Conservation (phyloP, 768 basidiomycete species). For the Mycena belliarum region DNA sequence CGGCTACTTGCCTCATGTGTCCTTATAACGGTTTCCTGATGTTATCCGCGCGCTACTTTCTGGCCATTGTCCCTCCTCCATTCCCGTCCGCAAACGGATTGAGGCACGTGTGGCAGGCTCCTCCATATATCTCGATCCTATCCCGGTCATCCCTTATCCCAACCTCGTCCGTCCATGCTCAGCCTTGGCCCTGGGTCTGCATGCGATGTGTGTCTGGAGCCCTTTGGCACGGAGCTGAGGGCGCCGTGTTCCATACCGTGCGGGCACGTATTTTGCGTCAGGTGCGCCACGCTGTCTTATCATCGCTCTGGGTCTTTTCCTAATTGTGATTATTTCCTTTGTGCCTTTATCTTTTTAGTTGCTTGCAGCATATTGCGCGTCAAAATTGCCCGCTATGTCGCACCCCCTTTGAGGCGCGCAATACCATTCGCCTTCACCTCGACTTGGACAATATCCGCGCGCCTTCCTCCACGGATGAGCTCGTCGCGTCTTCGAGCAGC, state of each 20-base stretch:
- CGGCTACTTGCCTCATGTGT: conserved; percentile 24
- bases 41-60: conserved; percentile 9
- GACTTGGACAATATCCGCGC: too few species aligned
- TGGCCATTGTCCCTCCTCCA: conserved; percentile 19
- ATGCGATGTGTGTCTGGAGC: conserved; percentile 78
- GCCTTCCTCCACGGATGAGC: conserved; percentile 13
- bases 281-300: conserved; percentile 23
- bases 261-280: conserved; percentile 69
- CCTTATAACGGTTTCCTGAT: conserved; percentile 23
- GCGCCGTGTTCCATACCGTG: conserved; percentile 68
- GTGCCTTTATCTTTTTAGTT: conserved; percentile 38
- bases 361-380: conserved; percentile 51
- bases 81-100: conserved; percentile 10
- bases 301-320: background rate
- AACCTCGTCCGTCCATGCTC: conserved; percentile 56
- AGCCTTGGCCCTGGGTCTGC: conserved; percentile 61
- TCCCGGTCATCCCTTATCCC: conserved; percentile 28
- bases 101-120: conserved; percentile 19
- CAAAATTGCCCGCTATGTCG: conserved; percentile 68
- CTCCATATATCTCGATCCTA: conserved; percentile 23
- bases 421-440: conserved; percentile 45
- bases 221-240: conserved; percentile 52
- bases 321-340: conserved; percentile 1
- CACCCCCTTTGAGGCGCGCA: conserved; percentile 44
- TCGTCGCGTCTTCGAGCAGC: conserved; percentile 26